These are phyloP conservation scores for Raffaelea albimanens DNA, from an alignment of 2,329 filamentous ascomycete genomes.

Conservation along the genomic window DNA sequence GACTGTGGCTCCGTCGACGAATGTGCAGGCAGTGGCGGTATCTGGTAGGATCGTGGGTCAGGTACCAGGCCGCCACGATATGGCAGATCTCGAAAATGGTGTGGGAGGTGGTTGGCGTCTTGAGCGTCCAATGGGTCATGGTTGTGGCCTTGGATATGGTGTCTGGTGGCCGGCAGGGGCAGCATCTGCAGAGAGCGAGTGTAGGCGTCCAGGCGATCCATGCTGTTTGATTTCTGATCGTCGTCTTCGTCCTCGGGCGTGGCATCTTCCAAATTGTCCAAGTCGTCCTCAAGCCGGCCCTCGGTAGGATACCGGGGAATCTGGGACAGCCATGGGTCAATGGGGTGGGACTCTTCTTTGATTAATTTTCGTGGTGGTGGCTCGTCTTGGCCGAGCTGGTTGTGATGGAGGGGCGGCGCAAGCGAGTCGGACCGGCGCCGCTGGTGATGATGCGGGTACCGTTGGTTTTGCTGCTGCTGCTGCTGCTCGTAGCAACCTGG, in stretches of 20 bases:
- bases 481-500: neutral
- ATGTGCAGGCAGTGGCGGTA: conserved; percentile 1
- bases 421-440: conserved; percentile 11
- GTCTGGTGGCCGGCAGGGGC: neutral
- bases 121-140: neutral
- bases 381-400: neutral
- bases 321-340: conserved; percentile 11
- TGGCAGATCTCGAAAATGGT: no score
- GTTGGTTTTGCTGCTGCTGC: no score
- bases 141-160: neutral
- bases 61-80: neutral
- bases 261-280: neutral
- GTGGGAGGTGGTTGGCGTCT: no score
- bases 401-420: conserved; percentile 5
- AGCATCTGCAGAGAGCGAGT: conserved; percentile 12
- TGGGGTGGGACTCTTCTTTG: neutral
- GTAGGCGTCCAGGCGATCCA: conserved; percentile 9
- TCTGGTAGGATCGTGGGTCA: neutral
- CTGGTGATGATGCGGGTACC: neutral
- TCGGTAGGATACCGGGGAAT: conserved; percentile 1
- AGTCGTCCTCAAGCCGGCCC: neutral
- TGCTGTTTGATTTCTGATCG: neutral
- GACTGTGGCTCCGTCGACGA: conserved; percentile 7
- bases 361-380: neutral
- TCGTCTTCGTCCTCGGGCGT: neutral